Percentiles rank a stretch among this genome's conserved stretches.
phyloP scores from a whole-genome alignment of 2,329 filamentous ascomycete species.

The Aureobasidium sp. region DNA sequence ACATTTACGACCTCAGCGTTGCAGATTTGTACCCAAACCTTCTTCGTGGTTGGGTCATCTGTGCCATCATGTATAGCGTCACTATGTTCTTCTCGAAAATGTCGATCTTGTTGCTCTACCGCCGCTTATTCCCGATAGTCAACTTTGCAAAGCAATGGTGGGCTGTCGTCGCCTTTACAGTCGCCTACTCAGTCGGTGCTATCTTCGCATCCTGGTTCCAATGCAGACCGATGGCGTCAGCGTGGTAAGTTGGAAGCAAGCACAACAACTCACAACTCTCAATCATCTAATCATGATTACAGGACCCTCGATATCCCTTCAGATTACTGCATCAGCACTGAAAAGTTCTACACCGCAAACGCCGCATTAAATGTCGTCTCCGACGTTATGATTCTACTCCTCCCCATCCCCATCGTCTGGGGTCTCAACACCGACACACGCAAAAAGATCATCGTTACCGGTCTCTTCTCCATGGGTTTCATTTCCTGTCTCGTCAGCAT shows the following conservation, averaged over 20 bases:
- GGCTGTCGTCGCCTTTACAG: slow-evolving; percentile 11
- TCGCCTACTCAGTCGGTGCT: slow-evolving; percentile 16
- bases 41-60: background rate
- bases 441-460: slow-evolving; percentile 59
- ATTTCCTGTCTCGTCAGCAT: slow-evolving; percentile 18
- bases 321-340: slow-evolving; percentile 13
- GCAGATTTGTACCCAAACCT: background rate
- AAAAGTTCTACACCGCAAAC: slow-evolving; percentile 18
- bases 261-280: no score
- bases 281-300: no score
- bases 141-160: slow-evolving; percentile 15
- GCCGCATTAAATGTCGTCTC: slow-evolving; percentile 12
- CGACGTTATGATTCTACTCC: slow-evolving; percentile 64
- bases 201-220: slow-evolving; percentile 11
- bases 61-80: slow-evolving; percentile 17
- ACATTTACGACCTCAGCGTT: slow-evolving; percentile 19
- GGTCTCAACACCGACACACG: slow-evolving; percentile 55
- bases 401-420: slow-evolving; percentile 62
- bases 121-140: slow-evolving; percentile 17
- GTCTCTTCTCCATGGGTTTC: slow-evolving; percentile 54
- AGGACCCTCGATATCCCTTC: background rate
- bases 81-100: slow-evolving; percentile 28
- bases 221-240: slow-evolving; percentile 14
- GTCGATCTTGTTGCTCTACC: slow-evolving; percentile 21
- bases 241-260: background rate